Conservation (phyloP, 257 asterid genomes). For the Solanum verrucosum region DNA sequence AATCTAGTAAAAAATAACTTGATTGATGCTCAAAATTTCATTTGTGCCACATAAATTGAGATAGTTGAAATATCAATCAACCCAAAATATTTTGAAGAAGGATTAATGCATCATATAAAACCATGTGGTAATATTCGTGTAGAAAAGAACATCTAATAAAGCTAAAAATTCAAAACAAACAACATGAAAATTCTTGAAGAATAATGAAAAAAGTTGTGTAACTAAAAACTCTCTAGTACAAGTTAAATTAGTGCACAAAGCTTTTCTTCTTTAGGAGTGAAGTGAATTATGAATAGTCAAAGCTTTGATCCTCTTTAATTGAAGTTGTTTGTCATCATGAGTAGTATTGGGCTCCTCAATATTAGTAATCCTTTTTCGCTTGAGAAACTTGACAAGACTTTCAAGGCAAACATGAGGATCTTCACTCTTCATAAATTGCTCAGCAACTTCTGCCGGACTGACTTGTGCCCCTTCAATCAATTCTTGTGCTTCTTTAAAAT, state of each 20-base stretch:
- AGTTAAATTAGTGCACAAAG: neutral
- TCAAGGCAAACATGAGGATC: slow-evolving; percentile 36
- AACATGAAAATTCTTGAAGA: neutral
- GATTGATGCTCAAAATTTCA: too few relatives aligned
- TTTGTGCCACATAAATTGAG: neutral
- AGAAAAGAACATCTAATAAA: neutral
- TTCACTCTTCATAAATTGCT: slow-evolving; percentile 63
- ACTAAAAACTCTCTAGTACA: neutral
- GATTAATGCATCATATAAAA: neutral
- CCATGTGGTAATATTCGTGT: neutral
- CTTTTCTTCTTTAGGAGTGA: neutral
- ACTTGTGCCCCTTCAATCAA: slow-evolving; percentile 24
- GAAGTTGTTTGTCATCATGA: neutral
- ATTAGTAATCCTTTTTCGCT: slow-evolving; percentile 8
- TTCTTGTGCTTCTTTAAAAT: slow-evolving; percentile 27
- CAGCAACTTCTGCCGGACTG: slow-evolving; percentile 77
- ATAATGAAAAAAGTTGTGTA: neutral
- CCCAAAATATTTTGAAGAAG: neutral
- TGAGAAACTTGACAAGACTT: slow-evolving; percentile 35
- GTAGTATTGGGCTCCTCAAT: neutral
- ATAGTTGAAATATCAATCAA: neutral
- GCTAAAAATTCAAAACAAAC: neutral
- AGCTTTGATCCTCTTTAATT: neutral
- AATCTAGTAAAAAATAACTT: too few relatives aligned
- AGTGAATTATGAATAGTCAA: neutral